Conservation (phyloP, 257 asterid genomes). For the Solanum bulbocastanum region DNA sequence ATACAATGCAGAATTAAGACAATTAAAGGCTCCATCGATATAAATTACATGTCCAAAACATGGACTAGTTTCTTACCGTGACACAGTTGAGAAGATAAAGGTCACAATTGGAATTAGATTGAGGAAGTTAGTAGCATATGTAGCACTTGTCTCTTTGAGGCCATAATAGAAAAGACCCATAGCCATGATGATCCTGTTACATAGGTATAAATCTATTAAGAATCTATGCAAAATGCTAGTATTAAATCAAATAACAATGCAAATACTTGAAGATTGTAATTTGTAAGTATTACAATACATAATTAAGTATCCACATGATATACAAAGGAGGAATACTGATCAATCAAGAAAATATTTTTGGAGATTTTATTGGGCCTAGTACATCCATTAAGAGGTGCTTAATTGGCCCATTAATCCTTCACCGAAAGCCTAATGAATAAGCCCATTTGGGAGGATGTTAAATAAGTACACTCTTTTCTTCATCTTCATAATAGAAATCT, state of each 20-base stretch:
- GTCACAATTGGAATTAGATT: conserved; percentile 47
- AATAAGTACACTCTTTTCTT: not conserved
- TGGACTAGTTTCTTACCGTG: conserved; percentile 19
- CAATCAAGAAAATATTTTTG: not conserved
- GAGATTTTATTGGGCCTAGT: not conserved
- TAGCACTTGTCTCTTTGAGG: conserved; percentile 55
- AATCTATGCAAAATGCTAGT: too few species aligned
- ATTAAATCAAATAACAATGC: not conserved
- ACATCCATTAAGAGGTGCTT: not conserved
- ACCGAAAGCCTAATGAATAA: not conserved
- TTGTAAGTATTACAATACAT: not conserved
- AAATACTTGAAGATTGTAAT: not conserved
- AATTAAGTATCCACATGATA: not conserved
- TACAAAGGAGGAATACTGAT: not conserved
- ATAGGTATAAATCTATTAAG: not conserved
- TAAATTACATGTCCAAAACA: not conserved
- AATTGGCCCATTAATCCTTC: not conserved
- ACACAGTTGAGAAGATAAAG: conserved; percentile 30
- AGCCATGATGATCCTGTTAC: conserved; percentile 45
- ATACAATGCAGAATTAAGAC: not conserved
- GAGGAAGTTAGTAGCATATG: conserved; percentile 58
- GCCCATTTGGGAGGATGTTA: not conserved
- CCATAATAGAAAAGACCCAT: conserved; percentile 59
- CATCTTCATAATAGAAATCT: not conserved
- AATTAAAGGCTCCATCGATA: not conserved